Conservation (phyloP, 805 yeast genomes). For the Myxozyma neglecta region DNA sequence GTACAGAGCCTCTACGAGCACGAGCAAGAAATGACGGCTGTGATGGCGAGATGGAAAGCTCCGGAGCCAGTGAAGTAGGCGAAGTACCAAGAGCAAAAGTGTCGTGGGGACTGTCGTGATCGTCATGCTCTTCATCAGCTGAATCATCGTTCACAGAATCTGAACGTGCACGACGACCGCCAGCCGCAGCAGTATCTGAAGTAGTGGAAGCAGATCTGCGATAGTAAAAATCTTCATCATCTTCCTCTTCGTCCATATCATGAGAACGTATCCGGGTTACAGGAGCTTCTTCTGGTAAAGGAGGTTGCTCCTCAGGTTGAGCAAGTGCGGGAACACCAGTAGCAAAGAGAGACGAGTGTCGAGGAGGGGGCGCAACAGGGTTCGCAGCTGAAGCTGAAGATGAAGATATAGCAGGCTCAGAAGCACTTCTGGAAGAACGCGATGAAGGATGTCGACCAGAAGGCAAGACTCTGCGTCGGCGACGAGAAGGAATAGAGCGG, state of each 20-base stretch:
- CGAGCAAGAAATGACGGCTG: not conserved
- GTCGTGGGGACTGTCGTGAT: slow-evolving; percentile 1
- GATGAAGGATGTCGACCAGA: slow-evolving; percentile 27
- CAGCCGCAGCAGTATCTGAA: not conserved
- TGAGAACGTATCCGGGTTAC: not conserved
- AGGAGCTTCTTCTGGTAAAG: not conserved
- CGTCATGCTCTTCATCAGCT: slow-evolving; percentile 13
- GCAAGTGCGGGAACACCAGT: not conserved
- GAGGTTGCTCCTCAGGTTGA: not conserved
- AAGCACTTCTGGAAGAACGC: slow-evolving; percentile 8
- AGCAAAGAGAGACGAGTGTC: slow-evolving; percentile 6
- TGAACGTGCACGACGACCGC: not conserved
- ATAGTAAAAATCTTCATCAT: slow-evolving; percentile 22
- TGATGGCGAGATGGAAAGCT: not conserved
- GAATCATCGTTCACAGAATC: slow-evolving; percentile 11
- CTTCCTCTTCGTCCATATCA: slow-evolving; percentile 14
- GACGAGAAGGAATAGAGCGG: slow-evolving; percentile 76
- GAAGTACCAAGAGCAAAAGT: not conserved
- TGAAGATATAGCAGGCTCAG: slow-evolving; percentile 1
- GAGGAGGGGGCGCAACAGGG: slow-evolving; percentile 1
- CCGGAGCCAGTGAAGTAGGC: not conserved
- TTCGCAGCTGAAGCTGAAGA: not conserved
- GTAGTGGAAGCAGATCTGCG: slow-evolving; percentile 11
- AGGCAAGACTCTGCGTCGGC: slow-evolving; percentile 47
- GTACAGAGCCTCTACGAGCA: slow-evolving; percentile 13